phyloP scores from a whole-genome alignment of 805 yeast species.

The Spathaspora passalidarum region DNA sequence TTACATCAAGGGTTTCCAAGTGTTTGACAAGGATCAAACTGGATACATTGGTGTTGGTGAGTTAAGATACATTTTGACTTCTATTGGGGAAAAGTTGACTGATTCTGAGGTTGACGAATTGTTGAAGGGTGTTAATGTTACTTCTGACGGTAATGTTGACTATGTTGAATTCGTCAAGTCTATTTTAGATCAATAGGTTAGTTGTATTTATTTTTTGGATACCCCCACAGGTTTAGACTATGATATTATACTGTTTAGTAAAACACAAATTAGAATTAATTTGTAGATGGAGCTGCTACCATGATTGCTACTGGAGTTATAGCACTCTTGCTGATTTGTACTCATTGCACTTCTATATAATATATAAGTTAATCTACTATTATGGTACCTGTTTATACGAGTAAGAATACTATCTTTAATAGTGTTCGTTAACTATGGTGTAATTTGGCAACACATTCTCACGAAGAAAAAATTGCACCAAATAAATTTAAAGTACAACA shows the following conservation, averaged over 20 bases:
- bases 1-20: constrained; percentile 90
- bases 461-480: constrained; percentile 1
- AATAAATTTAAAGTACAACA: neutral
- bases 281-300: too few relatives aligned
- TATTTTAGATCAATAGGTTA: constrained; percentile 73
- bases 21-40: constrained; percentile 91
- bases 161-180: constrained; percentile 93
- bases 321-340: too few relatives aligned
- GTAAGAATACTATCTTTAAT: too few relatives aligned
- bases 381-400: too few relatives aligned
- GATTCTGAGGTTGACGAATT: constrained; percentile 94
- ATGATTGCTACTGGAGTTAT: too few relatives aligned
- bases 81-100: constrained; percentile 89
- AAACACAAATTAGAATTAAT: too few relatives aligned
- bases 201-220: neutral
- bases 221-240: neutral
- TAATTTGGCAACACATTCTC: neutral
- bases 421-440: too few relatives aligned
- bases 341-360: too few relatives aligned
- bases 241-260: too few relatives aligned
- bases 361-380: too few relatives aligned
- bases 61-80: constrained; percentile 88
- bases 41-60: constrained; percentile 98
- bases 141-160: constrained; percentile 92
- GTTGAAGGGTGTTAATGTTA: constrained; percentile 90